Evolutionary conservation across 2,329 filamentous ascomycete genomes (phyloP), one percentile per base, ranked within the genome.

Genomic region (Trichophyton mentagrophytes): DNA sequence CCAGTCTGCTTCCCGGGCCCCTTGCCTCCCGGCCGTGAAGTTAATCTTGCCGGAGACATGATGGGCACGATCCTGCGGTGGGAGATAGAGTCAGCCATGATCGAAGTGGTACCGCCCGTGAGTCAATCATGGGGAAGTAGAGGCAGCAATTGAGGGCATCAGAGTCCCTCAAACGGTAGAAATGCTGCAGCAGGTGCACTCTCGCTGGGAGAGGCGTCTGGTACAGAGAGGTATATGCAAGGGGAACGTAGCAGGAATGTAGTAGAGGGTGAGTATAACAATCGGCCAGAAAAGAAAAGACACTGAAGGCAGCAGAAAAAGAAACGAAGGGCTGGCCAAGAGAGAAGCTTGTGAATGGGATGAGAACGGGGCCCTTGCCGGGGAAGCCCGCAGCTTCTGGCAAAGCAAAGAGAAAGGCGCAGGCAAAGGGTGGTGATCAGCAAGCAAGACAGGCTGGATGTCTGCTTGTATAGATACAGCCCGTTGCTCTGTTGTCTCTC

Each of bases 61-160:
- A 76, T 72, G 59, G 74, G 74, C 68, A 76, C 73, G 63, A 76
- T 73, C 71, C 74, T 75, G 68, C 68, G 68, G 67, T 70, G 69
- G 66, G 68, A 66, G 65, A 65, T 62, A 60, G 70, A 62, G 64
- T 72, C 67, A 66, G 73, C 71, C 74, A 76, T 76, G 64, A 60
- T 74, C 67, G 68, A 64, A 60, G 61, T 60, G 68, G 66, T 47
- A 46, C 68, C 67, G 66, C 67, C 65, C 66, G 66, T 70, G 66
- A 67, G 69, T 66, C 62, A 67, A 65, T 66, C 71, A 70, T 72
- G 59, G 49, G 33, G 64, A 53, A 51, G 49, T 36, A 49, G 55
- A 22, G 55, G 36, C 63, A 63, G 65, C 65, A 64, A 67, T 62
- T 64, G 65, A 61, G 64, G 65, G 56, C 40, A 25, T 25, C 38